phyloP scores from a whole-genome alignment of 257 asterid species.

The Solanum medicagineum region DNA sequence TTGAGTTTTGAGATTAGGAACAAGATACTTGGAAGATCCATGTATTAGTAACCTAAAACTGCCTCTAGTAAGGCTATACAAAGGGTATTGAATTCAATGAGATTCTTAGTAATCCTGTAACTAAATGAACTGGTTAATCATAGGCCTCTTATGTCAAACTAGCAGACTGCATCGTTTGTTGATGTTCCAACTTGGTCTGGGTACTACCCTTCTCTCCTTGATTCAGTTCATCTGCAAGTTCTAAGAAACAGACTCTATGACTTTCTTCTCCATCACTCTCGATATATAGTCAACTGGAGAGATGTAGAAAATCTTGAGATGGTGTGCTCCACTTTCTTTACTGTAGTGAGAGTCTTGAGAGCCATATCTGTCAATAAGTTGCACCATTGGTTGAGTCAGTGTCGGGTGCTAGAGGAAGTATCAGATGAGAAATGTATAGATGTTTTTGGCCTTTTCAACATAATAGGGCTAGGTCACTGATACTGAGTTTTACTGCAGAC shows the following conservation, averaged over 20 bases:
- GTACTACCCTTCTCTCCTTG: background rate
- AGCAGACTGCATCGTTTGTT: background rate
- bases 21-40: background rate
- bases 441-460: constrained; percentile 41
- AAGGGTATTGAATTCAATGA: background rate
- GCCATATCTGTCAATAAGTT: background rate
- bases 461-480: constrained; percentile 52
- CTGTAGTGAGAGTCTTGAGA: background rate
- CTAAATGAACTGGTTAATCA: background rate
- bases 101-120: background rate
- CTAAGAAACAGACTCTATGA: background rate
- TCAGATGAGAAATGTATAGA: constrained; percentile 46
- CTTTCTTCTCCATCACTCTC: background rate
- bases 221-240: background rate
- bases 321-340: background rate
- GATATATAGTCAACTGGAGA: background rate
- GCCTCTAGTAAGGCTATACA: background rate
- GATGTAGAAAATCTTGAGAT: background rate
- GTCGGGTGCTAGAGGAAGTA: constrained; percentile 17
- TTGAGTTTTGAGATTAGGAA: background rate
- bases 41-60: background rate
- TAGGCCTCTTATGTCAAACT: background rate
- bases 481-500: constrained; percentile 73
- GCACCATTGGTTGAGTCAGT: background rate
- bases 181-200: background rate